Evolutionary conservation across 306 rosid species (phyloP).

Genomic region (Betula pendula): DNA sequence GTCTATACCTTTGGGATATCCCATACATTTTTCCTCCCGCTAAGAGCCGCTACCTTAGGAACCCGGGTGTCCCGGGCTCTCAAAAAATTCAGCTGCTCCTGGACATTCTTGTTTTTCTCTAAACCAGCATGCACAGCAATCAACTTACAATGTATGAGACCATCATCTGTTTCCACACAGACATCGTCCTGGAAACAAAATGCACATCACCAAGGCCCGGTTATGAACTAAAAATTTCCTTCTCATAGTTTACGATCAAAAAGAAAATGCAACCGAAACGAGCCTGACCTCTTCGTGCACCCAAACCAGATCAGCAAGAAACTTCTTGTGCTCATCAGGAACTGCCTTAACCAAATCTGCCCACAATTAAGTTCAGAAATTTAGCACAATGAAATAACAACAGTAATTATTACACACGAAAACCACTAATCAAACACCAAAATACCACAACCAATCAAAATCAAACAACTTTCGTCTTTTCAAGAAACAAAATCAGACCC

Average conservation of each 20-base stretch:
- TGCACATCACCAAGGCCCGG: constrained; percentile 16
- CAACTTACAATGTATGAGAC: constrained; percentile 64
- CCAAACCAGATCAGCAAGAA: constrained; percentile 84
- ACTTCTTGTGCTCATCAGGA: constrained; percentile 89
- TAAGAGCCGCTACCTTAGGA: constrained; percentile 61
- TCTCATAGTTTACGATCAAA: not conserved
- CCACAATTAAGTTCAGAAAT: constrained; percentile 15
- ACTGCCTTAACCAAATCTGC: constrained; percentile 88
- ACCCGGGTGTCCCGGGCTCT: constrained; percentile 66
- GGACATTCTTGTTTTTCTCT: constrained; percentile 60
- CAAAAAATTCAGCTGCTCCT: constrained; percentile 65
- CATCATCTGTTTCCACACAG: constrained; percentile 56
- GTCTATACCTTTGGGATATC: constrained; percentile 75
- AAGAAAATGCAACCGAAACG: constrained; percentile 24
- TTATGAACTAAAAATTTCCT: too few relatives aligned
- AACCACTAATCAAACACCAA: not conserved
- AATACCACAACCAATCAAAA: not conserved
- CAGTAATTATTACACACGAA: not conserved
- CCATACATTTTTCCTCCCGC: constrained; percentile 77
- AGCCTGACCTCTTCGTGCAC: constrained; percentile 86
- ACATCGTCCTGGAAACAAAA: constrained; percentile 64
- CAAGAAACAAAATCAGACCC: not conserved
- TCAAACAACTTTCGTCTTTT: not conserved
- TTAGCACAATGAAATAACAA: not conserved
- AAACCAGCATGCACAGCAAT: constrained; percentile 94